Conservation (phyloP, 2,329 filamentous ascomycete species). For the Gnomoniopsis sp. region DNA sequence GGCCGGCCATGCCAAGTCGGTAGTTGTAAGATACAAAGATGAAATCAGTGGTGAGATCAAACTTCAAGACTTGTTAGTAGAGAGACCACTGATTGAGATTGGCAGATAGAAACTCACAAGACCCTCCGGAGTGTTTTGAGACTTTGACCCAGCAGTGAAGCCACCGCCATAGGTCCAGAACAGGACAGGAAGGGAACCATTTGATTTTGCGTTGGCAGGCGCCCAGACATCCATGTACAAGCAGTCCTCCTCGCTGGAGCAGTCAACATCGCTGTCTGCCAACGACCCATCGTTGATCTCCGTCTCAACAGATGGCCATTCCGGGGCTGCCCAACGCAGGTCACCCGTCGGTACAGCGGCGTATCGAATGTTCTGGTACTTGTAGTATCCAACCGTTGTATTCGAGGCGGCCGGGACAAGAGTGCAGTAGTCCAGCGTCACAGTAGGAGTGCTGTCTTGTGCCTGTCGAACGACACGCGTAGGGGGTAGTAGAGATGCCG, state of each 20-base stretch:
- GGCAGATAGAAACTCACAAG: conserved; percentile 27
- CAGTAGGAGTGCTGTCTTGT: conserved; percentile 16
- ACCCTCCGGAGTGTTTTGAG: conserved; percentile 31
- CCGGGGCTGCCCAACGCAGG: conserved; percentile 30
- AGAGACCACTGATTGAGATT: conserved; percentile 28
- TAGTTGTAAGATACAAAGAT: conserved; percentile 46
- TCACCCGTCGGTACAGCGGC: conserved; percentile 30
- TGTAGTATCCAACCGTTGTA: conserved; percentile 28
- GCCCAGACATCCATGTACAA: conserved; percentile 47
- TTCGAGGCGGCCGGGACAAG: conserved; percentile 21
- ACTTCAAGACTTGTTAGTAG: conserved; percentile 33
- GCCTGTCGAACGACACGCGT: conserved; percentile 3
- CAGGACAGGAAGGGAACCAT: conserved; percentile 39
- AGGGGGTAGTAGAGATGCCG: background rate
- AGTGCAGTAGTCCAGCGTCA: conserved; percentile 28
- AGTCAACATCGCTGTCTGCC: conserved; percentile 30
- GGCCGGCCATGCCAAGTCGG: conserved; percentile 44
- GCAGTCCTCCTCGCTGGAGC: conserved; percentile 39
- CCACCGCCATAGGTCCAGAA: conserved; percentile 45
- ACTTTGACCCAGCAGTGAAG: conserved; percentile 38
- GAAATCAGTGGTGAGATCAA: conserved; percentile 25
- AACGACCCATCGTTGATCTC: conserved; percentile 30
- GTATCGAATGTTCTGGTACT: conserved; percentile 34
- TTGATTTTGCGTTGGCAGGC: conserved; percentile 37
- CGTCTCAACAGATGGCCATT: conserved; percentile 31